phyloP scores from a whole-genome alignment of 140 eudicot species.

The Stevia rebaudiana region DNA sequence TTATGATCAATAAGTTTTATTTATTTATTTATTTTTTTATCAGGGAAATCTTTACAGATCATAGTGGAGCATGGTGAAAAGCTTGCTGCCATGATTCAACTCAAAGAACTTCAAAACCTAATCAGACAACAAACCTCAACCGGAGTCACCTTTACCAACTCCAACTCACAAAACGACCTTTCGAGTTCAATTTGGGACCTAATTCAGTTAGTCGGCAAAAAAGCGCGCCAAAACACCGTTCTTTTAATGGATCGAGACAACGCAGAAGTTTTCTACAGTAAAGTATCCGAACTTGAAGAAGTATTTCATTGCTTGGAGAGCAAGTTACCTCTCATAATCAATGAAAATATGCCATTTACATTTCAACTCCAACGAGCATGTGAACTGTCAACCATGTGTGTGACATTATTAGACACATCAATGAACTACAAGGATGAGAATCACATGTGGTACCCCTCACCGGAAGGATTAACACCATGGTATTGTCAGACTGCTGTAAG shows the following conservation, averaged over 20 bases:
- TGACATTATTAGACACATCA: conserved; percentile 47
- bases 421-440: conserved; percentile 63
- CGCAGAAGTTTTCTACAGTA: conserved; percentile 90
- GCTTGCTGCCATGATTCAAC: conserved; percentile 77
- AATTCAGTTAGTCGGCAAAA: conserved; percentile 84
- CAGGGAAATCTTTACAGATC: conserved; percentile 80
- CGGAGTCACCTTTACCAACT: conserved; percentile 37
- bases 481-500: conserved; percentile 59
- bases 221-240: conserved; percentile 73
- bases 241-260: conserved; percentile 94
- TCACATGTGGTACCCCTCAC: conserved; percentile 89
- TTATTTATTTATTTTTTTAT: background rate
- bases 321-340: conserved; percentile 49
- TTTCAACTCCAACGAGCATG: conserved; percentile 65
- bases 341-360: conserved; percentile 40
- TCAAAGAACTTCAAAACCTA: conserved; percentile 67
- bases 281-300: conserved; percentile 81
- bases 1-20: background rate
- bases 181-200: conserved; percentile 91
- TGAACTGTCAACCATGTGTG: conserved; percentile 77
- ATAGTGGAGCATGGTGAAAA: conserved; percentile 96
- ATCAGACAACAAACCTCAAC: conserved; percentile 49
- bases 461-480: conserved; percentile 93
- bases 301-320: conserved; percentile 69
- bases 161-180: conserved; percentile 39